Base-by-base conservation (phyloP, 2,329 filamentous ascomycete species). In the Colletotrichum sublineola region DNA sequence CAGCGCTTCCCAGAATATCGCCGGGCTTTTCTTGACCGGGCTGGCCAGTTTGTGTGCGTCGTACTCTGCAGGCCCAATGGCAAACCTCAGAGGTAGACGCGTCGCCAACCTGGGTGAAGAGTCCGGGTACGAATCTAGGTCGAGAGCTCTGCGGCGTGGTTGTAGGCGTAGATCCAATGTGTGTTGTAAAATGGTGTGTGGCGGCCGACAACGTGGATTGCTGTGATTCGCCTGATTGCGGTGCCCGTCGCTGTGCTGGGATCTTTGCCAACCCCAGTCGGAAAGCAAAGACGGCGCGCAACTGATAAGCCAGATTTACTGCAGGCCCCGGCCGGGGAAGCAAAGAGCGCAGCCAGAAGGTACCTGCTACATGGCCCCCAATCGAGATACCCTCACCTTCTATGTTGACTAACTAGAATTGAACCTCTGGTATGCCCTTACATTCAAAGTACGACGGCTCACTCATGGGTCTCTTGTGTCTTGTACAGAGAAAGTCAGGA, bases 251-350 rank as follows among this genome's bases (percentile, higher is more conserved):
- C 72, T 31, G 14, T 63, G 57, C 68, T 68, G 46, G 68, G 69
- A 42, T 69, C 69, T 60, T 44, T 52, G 52, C 60, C 50, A 68
- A 64, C 38, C 64, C 60, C 46, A 40, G 61, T 40, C 67, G 48
- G 24, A 58, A 40, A 70, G 56, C 61, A 38, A 71, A 71, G 71
- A 74, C 63, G 60, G 56, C 71, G 64, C 48, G 65, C 65, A 50
- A 64, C 68, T 72, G 72, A 75, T 75, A 74, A 74, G 72, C 74
- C 69, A 69, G 50, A 69, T 60, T 68, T 60, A 62, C 69, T 73
- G 69, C 62, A 61, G 55, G 60, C 63, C 55, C 71, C 66, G 68
- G 68, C 64, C 72, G 64, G 61, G 63, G 55, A 62, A 48, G 52
- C 53, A 44, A 33, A 31, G 42, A 40, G 42, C 18, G 38, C 36